Percentiles rank a stretch among this genome's conserved stretches.
Evolutionary conservation across 176 grass and related monocot genomes (phyloP).

Genomic region (Musa schizocarpa): DNA sequence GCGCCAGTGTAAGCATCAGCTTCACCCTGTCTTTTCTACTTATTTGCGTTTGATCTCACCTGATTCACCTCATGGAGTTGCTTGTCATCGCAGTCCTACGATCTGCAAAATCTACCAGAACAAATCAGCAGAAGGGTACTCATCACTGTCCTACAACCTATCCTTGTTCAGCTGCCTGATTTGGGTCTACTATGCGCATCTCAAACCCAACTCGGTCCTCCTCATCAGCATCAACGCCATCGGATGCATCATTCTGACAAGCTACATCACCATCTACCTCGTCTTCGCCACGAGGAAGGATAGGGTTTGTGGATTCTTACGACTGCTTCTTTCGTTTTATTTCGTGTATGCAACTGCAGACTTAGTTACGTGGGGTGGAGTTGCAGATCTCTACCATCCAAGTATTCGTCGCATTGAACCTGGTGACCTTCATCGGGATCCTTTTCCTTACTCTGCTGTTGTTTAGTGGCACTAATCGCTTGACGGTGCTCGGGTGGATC

Average conservation of each 20-base stretch:
- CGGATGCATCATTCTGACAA: constrained; percentile 51
- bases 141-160: constrained; percentile 67
- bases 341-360: no score
- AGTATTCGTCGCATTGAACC: constrained; percentile 48
- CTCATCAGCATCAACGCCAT: constrained; percentile 71
- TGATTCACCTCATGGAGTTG: not conserved
- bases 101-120: constrained; percentile 48
- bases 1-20: constrained; percentile 40
- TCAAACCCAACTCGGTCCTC: constrained; percentile 53
- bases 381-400: constrained; percentile 36
- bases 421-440: constrained; percentile 42
- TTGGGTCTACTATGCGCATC: constrained; percentile 66
- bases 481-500: constrained; percentile 55
- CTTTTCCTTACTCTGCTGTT: constrained; percentile 35
- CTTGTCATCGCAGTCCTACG: constrained; percentile 26
- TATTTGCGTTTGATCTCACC: not conserved
- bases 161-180: constrained; percentile 70
- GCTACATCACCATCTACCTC: constrained; percentile 63
- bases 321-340: no score
- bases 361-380: not conserved
- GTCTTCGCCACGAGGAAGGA: constrained; percentile 35
- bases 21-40: no score
- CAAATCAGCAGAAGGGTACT: constrained; percentile 68
- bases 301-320: constrained; percentile 17
- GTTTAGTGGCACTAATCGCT: constrained; percentile 31